A percentile compares a stretch with the other conserved stretches of the same genome.
phyloP scores from a whole-genome alignment of 371 early-diverging fungal species.

The Capniomyces stellatus region DNA sequence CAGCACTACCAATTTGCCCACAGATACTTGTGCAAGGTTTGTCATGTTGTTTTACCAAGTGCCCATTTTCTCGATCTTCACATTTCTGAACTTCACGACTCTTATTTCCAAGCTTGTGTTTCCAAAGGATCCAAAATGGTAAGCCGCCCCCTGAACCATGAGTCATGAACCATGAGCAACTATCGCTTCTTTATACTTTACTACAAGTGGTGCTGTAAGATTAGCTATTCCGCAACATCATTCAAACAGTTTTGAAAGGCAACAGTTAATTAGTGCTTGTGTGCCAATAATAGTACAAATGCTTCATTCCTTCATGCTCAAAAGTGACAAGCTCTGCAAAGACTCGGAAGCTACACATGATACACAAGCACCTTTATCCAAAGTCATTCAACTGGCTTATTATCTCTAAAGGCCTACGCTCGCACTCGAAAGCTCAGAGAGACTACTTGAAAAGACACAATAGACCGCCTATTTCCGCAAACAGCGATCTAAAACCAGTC shows the following conservation, averaged over 20 bases:
- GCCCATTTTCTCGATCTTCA: constrained; percentile 24
- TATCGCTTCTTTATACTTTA: too few species aligned
- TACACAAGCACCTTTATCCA: constrained; percentile 12
- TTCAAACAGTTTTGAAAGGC: too few species aligned
- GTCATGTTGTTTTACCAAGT: constrained; percentile 15
- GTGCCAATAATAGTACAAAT: too few species aligned
- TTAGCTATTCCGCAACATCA: too few species aligned
- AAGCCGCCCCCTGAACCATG: background rate
- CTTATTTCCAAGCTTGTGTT: constrained; percentile 12
- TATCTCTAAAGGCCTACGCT: too few species aligned
- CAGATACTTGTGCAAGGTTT: constrained; percentile 10
- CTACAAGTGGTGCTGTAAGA: too few species aligned
- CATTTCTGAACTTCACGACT: constrained; percentile 19
- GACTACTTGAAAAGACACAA: background rate
- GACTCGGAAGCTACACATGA: constrained; percentile 14
- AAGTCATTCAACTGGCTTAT: constrained; percentile 17
- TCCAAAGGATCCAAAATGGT: constrained; percentile 8
- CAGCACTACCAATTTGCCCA: constrained; percentile 19
- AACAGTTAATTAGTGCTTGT: too few species aligned
- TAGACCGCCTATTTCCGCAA: too few species aligned
- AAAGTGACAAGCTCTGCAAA: background rate
- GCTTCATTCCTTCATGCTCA: constrained; percentile 11
- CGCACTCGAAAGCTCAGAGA: too few species aligned
- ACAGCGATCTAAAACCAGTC: too few species aligned
- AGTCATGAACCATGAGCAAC: too few species aligned